Evolutionary conservation across 2,329 filamentous ascomycete genomes (phyloP).

Genomic region (Thelonectria blattea): DNA sequence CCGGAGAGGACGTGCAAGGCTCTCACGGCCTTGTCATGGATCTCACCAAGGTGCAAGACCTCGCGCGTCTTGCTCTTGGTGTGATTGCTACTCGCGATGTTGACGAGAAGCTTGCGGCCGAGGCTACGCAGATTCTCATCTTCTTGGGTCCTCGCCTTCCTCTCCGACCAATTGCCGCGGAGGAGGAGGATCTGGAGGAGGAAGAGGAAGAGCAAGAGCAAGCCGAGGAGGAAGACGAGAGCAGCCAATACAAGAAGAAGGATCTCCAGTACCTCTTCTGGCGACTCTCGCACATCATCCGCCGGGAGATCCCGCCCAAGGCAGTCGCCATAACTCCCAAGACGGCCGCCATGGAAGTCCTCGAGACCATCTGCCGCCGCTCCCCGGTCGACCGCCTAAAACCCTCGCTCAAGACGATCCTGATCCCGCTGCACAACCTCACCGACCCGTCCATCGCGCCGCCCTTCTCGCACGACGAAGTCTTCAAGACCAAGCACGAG

Average conservation of each 20-base stretch:
- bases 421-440: slow-evolving; percentile 75
- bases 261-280: slow-evolving; percentile 76
- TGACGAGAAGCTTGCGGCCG: slow-evolving; percentile 76
- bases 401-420: slow-evolving; percentile 66
- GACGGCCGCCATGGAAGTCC: slow-evolving; percentile 74
- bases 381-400: slow-evolving; percentile 63
- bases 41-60: slow-evolving; percentile 66
- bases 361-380: slow-evolving; percentile 71
- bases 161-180: slow-evolving; percentile 44
- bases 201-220: slow-evolving; percentile 46
- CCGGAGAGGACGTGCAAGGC: slow-evolving; percentile 67
- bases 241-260: slow-evolving; percentile 46
- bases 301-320: slow-evolving; percentile 73
- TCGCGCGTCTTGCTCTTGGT: slow-evolving; percentile 56
- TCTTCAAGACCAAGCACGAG: slow-evolving; percentile 73
- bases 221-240: slow-evolving; percentile 50
- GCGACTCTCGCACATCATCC: slow-evolving; percentile 78
- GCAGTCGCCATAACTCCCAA: slow-evolving; percentile 73
- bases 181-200: slow-evolving; percentile 49
- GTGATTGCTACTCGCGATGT: slow-evolving; percentile 68
- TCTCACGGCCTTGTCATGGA: slow-evolving; percentile 74
- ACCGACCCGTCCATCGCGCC: slow-evolving; percentile 78
- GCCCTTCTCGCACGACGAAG: slow-evolving; percentile 73
- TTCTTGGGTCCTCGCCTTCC: slow-evolving; percentile 73
- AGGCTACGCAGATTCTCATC: slow-evolving; percentile 80